phyloP scores from a whole-genome alignment of 768 basidiomycete species.

The Cystobasidium ongulense region DNA sequence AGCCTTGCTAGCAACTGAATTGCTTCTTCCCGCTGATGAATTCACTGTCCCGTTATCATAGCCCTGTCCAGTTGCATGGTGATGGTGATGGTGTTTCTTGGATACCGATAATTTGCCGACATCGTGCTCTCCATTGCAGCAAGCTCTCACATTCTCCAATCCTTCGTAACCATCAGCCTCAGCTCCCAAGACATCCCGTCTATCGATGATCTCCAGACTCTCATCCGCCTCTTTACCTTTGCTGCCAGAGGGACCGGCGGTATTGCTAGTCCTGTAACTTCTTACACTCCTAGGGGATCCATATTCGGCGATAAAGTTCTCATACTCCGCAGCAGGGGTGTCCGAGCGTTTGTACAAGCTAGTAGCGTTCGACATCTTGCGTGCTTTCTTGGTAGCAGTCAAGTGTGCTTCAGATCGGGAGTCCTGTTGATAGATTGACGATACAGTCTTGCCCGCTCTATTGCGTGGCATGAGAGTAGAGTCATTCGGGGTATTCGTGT shows the following conservation, averaged over 20 bases:
- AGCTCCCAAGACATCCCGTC: conserved; percentile 47
- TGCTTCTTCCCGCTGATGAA: neutral
- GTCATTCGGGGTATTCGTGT: neutral
- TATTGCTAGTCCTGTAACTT: conserved; percentile 40
- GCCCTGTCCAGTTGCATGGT: neutral
- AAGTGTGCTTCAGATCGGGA: conserved; percentile 38
- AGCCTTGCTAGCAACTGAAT: conserved; percentile 11
- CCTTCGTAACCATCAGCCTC: conserved; percentile 81
- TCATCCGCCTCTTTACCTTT: conserved; percentile 49
- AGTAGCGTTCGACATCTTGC: conserved; percentile 21
- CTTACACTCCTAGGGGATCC: conserved; percentile 32
- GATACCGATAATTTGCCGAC: conserved; percentile 55
- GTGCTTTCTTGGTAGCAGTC: conserved; percentile 21
- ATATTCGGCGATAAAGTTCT: conserved; percentile 42
- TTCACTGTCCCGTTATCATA: neutral
- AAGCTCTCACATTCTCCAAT: conserved; percentile 86
- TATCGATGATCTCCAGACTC: conserved; percentile 68
- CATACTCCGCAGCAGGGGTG: conserved; percentile 82
- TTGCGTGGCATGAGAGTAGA: conserved; percentile 15
- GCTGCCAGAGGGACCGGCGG: conserved; percentile 37
- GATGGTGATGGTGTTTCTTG: conserved; percentile 46
- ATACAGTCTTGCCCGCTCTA: neutral
- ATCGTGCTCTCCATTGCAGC: conserved; percentile 56
- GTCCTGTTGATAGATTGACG: conserved; percentile 14
- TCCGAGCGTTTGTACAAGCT: conserved; percentile 63